Conservation (phyloP, 345 rosid genomes). For the Eucalyptus erythrocorys region DNA sequence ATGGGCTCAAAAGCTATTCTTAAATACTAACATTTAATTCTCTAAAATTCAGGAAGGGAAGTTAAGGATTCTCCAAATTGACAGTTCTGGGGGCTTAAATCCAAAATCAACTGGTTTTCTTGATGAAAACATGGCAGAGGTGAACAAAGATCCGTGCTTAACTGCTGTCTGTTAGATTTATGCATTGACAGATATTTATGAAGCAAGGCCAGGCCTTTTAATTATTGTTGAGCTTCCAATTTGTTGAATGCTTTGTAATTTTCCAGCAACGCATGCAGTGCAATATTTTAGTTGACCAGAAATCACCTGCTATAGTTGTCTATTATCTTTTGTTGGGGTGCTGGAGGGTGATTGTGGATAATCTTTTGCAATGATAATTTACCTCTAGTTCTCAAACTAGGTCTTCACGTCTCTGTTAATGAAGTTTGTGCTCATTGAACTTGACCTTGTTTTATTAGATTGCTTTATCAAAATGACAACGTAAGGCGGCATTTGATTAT, state of each 20-base stretch:
- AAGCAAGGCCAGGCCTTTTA: neutral
- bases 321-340: neutral
- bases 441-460: neutral
- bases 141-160: neutral
- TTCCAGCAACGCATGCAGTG: neutral
- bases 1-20: neutral
- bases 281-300: neutral
- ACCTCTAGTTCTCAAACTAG: neutral
- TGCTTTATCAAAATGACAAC: neutral
- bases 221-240: neutral
- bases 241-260: neutral
- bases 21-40: neutral
- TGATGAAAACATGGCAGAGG: slow-evolving; percentile 32
- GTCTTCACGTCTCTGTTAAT: neutral
- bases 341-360: neutral
- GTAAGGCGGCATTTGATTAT: neutral
- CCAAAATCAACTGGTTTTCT: slow-evolving; percentile 2
- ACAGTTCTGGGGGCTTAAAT: slow-evolving; percentile 21
- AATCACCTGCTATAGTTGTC: neutral
- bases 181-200: neutral
- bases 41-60: slow-evolving; percentile 60
- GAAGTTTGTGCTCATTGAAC: neutral
- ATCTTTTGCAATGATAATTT: neutral
- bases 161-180: neutral
- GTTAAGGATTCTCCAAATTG: slow-evolving; percentile 53